A percentile compares a stretch with the other conserved stretches of the same genome.
Evolutionary conservation across 75 land plant species (phyloP).

Genomic region (Pinus albicaulis): DNA sequence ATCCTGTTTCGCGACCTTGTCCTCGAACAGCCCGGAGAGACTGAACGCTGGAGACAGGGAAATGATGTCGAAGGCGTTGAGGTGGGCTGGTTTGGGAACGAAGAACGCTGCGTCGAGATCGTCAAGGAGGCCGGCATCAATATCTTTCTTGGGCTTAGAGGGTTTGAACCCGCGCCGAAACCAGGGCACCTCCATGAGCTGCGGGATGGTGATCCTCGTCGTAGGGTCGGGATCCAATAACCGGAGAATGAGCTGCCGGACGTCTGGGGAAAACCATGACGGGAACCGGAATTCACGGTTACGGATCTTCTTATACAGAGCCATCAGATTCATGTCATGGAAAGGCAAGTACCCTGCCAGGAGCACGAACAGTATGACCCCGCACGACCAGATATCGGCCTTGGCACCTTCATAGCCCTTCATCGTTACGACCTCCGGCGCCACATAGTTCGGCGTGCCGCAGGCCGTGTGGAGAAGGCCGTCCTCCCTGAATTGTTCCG

Average conservation of each 20-base stretch:
- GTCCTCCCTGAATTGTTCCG: conserved; percentile 45
- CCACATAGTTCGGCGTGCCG: conserved; percentile 67
- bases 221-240: conserved; percentile 37
- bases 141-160: background rate
- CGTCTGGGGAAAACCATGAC: conserved; percentile 44
- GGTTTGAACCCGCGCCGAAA: conserved; percentile 5
- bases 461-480: conserved; percentile 65
- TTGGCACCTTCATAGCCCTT: conserved; percentile 61
- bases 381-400: conserved; percentile 58
- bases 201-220: conserved; percentile 24
- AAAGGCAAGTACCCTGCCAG: conserved; percentile 26
- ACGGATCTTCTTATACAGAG: conserved; percentile 25
- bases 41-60: conserved; percentile 37
- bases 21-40: conserved; percentile 44
- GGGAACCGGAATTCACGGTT: conserved; percentile 42
- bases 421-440: conserved; percentile 55
- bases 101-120: background rate
- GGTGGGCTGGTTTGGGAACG: conserved; percentile 15
- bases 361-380: conserved; percentile 32
- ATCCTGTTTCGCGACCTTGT: conserved; percentile 25
- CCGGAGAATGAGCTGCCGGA: conserved; percentile 21
- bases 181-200: conserved; percentile 18
- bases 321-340: conserved; percentile 1
- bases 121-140: background rate
- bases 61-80: conserved; percentile 44